Evolutionary conservation across 73 alveolate species (phyloP).

Genomic region (Tetrahymena elliotti): DNA sequence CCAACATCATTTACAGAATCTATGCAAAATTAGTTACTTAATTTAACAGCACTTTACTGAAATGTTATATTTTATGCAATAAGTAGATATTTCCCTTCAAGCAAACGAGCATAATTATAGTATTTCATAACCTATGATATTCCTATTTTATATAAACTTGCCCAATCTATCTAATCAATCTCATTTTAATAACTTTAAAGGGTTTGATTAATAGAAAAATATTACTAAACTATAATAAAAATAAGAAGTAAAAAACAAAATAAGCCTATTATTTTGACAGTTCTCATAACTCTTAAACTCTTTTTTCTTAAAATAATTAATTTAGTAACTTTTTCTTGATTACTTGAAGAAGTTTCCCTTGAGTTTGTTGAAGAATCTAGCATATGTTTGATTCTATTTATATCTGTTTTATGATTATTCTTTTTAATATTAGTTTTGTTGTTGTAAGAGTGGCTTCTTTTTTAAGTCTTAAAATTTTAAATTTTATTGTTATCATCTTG

Average conservation of each 20-base stretch:
- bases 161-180: background rate
- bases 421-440: background rate
- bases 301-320: background rate
- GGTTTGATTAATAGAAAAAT: background rate
- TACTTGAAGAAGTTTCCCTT: background rate
- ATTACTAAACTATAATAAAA: background rate
- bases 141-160: background rate
- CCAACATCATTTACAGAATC: background rate
- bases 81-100: background rate
- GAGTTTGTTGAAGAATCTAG: background rate
- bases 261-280: background rate
- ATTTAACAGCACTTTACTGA: background rate
- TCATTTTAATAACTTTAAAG: background rate
- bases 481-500: no score
- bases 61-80: background rate
- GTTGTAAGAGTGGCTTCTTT: background rate
- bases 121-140: background rate
- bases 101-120: background rate
- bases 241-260: background rate
- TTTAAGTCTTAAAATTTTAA: no score
- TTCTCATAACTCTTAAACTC: background rate
- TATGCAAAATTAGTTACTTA: background rate
- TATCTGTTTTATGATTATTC: background rate
- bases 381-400: background rate
- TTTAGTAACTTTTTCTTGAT: background rate